Conservation (phyloP, 1,284 basidiomycete genomes). For the Austroboletus novae-zelandiae region DNA sequence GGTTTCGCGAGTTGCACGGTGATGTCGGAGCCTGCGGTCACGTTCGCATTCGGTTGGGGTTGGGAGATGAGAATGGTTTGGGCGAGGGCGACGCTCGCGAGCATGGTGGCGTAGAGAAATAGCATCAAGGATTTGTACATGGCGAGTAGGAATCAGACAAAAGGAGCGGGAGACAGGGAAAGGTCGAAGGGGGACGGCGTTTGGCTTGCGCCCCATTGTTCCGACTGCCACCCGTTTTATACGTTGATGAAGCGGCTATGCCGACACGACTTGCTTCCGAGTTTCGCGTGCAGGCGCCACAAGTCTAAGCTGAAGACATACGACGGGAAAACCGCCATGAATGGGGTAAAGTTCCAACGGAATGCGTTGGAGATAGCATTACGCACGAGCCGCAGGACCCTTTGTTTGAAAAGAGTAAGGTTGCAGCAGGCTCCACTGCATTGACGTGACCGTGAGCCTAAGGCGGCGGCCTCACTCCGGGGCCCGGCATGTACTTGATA, state of each 20-base stretch:
- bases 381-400: neutral
- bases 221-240: neutral
- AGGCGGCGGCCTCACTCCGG: too few relatives aligned
- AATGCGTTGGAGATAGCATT: neutral
- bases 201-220: neutral
- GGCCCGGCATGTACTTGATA: too few relatives aligned
- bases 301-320: neutral
- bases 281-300: neutral
- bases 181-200: neutral
- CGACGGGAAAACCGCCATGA: neutral
- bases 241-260: neutral
- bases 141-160: neutral
- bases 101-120: slow-evolving; percentile 7
- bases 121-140: slow-evolving; percentile 12
- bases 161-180: neutral
- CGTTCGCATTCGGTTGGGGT: slow-evolving; percentile 34
- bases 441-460: too few relatives aligned
- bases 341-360: neutral
- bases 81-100: slow-evolving; percentile 30
- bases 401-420: neutral
- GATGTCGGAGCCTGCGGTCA: slow-evolving; percentile 37
- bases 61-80: slow-evolving; percentile 40
- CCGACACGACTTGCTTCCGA: neutral
- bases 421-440: neutral
- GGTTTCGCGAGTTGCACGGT: slow-evolving; percentile 44